Percentiles rank a stretch among this genome's conserved stretches.
Conservation (phyloP, 495 filamentous ascomycete genomes). For the Delitschia confertaspora region DNA sequence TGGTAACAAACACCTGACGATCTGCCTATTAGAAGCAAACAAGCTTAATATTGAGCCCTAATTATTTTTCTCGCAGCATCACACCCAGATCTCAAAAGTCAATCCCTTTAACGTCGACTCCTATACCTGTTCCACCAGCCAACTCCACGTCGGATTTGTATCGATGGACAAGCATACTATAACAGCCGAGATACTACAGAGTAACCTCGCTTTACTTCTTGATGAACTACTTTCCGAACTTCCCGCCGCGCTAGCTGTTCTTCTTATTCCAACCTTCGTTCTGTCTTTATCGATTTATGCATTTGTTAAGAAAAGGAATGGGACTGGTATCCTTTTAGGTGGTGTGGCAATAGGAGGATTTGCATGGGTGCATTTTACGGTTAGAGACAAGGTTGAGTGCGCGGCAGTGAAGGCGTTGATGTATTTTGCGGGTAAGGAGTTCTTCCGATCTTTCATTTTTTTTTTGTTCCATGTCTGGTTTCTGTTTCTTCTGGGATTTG, state of each 20-base stretch:
- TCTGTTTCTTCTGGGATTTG: too few relatives aligned
- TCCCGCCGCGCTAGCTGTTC: background rate
- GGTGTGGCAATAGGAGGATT: background rate
- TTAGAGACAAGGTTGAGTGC: background rate
- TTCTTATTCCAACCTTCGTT: background rate
- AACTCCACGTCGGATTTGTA: too few relatives aligned
- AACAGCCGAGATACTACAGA: too few relatives aligned
- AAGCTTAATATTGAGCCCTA: too few relatives aligned
- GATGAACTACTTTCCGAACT: constrained; percentile 1
- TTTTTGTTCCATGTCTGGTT: background rate
- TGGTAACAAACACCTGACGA: too few relatives aligned
- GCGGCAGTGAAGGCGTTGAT: constrained; percentile 2
- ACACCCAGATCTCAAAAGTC: too few relatives aligned
- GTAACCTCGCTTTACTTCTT: too few relatives aligned
- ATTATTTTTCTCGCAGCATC: too few relatives aligned
- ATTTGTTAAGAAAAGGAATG: background rate
- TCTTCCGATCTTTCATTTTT: background rate
- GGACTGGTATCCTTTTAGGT: background rate
- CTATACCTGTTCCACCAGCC: too few relatives aligned
- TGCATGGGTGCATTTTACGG: constrained; percentile 1
- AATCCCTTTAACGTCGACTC: too few relatives aligned
- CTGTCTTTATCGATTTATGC: constrained; percentile 1
- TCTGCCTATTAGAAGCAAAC: too few relatives aligned
- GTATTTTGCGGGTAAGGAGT: constrained; percentile 5
- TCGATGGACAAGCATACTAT: too few relatives aligned